Percentiles rank a stretch among this genome's conserved stretches.
Evolutionary conservation across 2,329 filamentous ascomycete genomes (phyloP).

Genomic region (Penicillium janthinellum): DNA sequence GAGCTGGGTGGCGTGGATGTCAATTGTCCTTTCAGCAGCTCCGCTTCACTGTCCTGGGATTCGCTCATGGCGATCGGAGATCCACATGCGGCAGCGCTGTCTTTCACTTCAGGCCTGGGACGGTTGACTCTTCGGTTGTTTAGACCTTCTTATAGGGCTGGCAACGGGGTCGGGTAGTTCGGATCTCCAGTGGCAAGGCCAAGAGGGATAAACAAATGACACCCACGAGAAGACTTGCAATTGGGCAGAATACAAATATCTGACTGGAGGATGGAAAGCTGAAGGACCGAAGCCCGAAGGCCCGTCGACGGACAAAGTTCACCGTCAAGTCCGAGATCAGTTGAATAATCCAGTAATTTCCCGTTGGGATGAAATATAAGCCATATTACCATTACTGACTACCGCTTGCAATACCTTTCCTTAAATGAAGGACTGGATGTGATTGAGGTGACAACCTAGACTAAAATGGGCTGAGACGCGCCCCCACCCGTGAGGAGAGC

Average conservation of each 20-base stretch:
- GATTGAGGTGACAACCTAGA: background rate
- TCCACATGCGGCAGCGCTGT: background rate
- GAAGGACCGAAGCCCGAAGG: background rate
- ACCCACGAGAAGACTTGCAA: background rate
- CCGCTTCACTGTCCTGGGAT: background rate
- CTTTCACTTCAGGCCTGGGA: background rate
- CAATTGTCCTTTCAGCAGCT: background rate
- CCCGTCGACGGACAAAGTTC: background rate
- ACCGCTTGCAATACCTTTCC: background rate
- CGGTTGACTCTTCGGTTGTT: background rate
- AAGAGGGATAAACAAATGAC: conserved; percentile 8
- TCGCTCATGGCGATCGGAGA: conserved; percentile 1
- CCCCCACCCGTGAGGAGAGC: background rate
- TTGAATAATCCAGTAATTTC: background rate
- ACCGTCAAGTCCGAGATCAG: background rate
- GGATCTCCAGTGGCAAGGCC: conserved; percentile 11
- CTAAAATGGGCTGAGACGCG: background rate
- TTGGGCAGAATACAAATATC: background rate
- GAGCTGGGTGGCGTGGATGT: background rate
- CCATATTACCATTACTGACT: background rate
- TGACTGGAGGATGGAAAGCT: background rate
- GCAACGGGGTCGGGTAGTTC: conserved; percentile 1
- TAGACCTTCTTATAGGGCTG: background rate
- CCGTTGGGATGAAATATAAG: background rate
- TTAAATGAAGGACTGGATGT: too few relatives aligned